A percentile compares a stretch with the other conserved stretches of the same genome.
phyloP scores from a whole-genome alignment of 768 basidiomycete genomes.

The Lactifluus subvellereus region DNA sequence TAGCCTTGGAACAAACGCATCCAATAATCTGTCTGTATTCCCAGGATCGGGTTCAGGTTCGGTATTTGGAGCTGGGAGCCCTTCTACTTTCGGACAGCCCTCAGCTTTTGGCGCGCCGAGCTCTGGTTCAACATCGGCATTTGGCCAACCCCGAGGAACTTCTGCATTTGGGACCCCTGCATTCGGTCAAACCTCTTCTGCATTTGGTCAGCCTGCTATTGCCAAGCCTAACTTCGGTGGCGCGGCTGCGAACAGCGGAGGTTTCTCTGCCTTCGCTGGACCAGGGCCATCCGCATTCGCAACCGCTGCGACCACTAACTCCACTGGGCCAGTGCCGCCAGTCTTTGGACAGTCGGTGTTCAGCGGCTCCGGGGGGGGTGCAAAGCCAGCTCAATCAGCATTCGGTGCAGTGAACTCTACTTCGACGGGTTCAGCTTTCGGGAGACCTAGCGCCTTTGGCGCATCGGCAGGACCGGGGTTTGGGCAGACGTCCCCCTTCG shows the following conservation, averaged over 20 bases:
- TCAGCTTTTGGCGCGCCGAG: slow-evolving; percentile 35
- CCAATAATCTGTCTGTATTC: slow-evolving; percentile 1
- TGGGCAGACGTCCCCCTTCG: slow-evolving; percentile 27
- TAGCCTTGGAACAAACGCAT: slow-evolving; percentile 29
- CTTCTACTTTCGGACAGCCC: slow-evolving; percentile 26
- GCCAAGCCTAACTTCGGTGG: slow-evolving; percentile 12
- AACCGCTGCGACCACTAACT: neutral
- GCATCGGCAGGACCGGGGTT: slow-evolving; percentile 33
- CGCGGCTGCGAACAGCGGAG: slow-evolving; percentile 5
- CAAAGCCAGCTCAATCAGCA: slow-evolving; percentile 9
- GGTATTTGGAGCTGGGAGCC: slow-evolving; percentile 17
- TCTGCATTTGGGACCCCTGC: slow-evolving; percentile 37
- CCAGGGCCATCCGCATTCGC: slow-evolving; percentile 22
- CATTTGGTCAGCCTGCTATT: slow-evolving; percentile 28
- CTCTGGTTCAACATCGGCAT: slow-evolving; percentile 3
- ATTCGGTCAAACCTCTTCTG: slow-evolving; percentile 29
- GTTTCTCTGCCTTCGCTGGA: slow-evolving; percentile 22
- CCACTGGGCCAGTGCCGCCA: slow-evolving; percentile 14
- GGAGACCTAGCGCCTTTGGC: slow-evolving; percentile 24
- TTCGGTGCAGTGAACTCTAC: slow-evolving; percentile 25
- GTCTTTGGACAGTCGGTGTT: slow-evolving; percentile 28
- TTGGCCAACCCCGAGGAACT: slow-evolving; percentile 28
- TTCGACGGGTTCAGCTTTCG: slow-evolving; percentile 35
- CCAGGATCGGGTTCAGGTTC: slow-evolving; percentile 10
- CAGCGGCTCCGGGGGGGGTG: neutral